A percentile compares a stretch with the other conserved stretches of the same genome.
Evolutionary conservation across 495 filamentous ascomycete genomes (phyloP).

Genomic region (Aspergillus olivimuriae): DNA sequence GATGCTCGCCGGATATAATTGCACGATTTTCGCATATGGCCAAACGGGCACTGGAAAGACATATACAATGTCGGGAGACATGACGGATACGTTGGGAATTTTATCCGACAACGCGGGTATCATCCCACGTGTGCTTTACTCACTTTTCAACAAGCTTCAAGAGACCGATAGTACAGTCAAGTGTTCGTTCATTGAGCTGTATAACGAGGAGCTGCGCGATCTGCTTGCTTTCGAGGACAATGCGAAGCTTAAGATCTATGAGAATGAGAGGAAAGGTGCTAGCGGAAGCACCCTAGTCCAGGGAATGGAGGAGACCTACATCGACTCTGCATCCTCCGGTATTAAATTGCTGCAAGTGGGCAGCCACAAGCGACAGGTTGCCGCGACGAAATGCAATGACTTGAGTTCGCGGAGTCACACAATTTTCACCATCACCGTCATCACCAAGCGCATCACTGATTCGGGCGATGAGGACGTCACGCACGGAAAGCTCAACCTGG

Average conservation of each 20-base stretch:
- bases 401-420: conserved; percentile 93
- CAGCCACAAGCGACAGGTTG: conserved; percentile 89
- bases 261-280: conserved; percentile 80
- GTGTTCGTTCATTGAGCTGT: conserved; percentile 97
- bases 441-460: conserved; percentile 73
- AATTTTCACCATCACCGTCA: conserved; percentile 88
- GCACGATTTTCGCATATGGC: conserved; percentile 97
- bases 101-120: conserved; percentile 90
- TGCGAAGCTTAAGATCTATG: conserved; percentile 88
- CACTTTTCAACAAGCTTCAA: conserved; percentile 78
- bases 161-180: conserved; percentile 87
- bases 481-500: conserved; percentile 89
- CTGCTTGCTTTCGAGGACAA: conserved; percentile 74
- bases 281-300: conserved; percentile 72
- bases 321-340: conserved; percentile 75
- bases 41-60: conserved; percentile 98
- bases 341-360: conserved; percentile 85
- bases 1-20: conserved; percentile 97
- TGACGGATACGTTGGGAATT: conserved; percentile 77
- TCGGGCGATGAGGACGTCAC: conserved; percentile 88
- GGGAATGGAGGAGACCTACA: conserved; percentile 94
- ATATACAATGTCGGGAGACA: conserved; percentile 98
- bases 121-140: conserved; percentile 81
- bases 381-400: conserved; percentile 97
- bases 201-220: conserved; percentile 95